Evolutionary conservation across 805 yeast species (phyloP).

Genomic region (Clavispora carvajalis): DNA sequence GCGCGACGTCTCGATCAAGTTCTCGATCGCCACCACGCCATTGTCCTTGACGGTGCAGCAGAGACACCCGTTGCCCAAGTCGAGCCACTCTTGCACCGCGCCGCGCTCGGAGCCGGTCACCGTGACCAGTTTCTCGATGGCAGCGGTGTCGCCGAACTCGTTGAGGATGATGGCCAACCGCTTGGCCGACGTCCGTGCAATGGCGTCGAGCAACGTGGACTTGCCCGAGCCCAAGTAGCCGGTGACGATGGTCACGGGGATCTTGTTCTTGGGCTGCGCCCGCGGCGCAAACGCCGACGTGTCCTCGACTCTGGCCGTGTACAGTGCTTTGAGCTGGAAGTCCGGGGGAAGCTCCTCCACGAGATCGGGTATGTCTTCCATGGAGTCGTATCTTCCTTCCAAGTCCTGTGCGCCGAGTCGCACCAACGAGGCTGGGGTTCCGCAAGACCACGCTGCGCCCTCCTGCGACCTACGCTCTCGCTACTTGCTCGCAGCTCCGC

Average conservation of each 20-base stretch:
- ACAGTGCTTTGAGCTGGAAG: constrained; percentile 11
- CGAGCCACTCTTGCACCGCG: constrained; percentile 88
- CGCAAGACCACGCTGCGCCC: too few species aligned
- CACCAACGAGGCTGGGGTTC: too few species aligned
- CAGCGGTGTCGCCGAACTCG: constrained; percentile 88
- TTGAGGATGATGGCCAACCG: constrained; percentile 86
- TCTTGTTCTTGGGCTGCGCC: constrained; percentile 32
- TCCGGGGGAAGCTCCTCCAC: constrained; percentile 24
- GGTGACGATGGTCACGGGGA: constrained; percentile 89
- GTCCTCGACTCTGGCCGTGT: constrained; percentile 10
- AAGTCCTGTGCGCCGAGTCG: too few species aligned
- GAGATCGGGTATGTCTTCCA: constrained; percentile 30
- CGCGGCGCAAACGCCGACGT: constrained; percentile 6
- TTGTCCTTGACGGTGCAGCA: constrained; percentile 95
- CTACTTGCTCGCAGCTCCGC: too few species aligned
- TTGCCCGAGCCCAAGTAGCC: constrained; percentile 96
- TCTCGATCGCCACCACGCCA: constrained; percentile 92
- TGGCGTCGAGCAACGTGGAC: constrained; percentile 71
- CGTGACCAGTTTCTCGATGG: constrained; percentile 81
- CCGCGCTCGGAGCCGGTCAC: constrained; percentile 47
- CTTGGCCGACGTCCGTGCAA: constrained; percentile 65
- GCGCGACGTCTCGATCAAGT: constrained; percentile 65
- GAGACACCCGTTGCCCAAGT: constrained; percentile 92
- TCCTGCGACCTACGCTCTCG: background rate
- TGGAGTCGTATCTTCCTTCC: too few species aligned